Conservation (phyloP, 2,329 filamentous ascomycete species). For the Ceratocystiopsis brevicomis region DNA sequence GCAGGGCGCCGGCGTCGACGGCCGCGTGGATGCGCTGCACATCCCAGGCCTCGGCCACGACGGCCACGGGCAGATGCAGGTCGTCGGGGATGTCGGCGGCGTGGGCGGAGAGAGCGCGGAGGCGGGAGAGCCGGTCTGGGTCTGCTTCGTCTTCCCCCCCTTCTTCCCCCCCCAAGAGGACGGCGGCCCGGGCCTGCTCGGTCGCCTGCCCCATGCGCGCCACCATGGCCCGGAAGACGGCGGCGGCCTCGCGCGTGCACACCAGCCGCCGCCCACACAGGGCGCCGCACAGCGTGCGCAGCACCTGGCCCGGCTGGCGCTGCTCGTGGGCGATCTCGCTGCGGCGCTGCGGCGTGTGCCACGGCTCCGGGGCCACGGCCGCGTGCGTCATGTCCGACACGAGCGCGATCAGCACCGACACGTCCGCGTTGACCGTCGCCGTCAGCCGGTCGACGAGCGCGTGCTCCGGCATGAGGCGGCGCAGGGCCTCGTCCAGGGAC, state of each 20-base stretch:
- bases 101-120: constrained; percentile 20
- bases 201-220: constrained; percentile 41
- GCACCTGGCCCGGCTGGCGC: constrained; percentile 35
- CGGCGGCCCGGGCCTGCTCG: constrained; percentile 37
- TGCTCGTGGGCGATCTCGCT: constrained; percentile 47
- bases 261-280: constrained; percentile 37
- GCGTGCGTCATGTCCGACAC: constrained; percentile 54
- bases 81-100: constrained; percentile 15
- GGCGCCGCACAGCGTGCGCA: constrained; percentile 39
- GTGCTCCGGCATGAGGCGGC: constrained; percentile 8
- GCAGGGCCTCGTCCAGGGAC: constrained; percentile 8
- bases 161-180: constrained; percentile 21
- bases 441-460: constrained; percentile 11
- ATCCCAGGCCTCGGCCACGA: constrained; percentile 29
- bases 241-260: constrained; percentile 46
- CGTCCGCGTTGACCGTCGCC: constrained; percentile 38
- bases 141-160: neutral
- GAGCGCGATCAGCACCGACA: constrained; percentile 52
- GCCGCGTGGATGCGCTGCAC: constrained; percentile 16
- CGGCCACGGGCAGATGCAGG: constrained; percentile 35
- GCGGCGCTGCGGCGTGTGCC: constrained; percentile 37
- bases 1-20: too few species aligned
- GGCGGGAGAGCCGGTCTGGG: constrained; percentile 7
- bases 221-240: constrained; percentile 48
- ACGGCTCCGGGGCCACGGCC: constrained; percentile 17